phyloP scores from a whole-genome alignment of 2,329 filamentous ascomycete species.

The Tolypocladium endophyticum region DNA sequence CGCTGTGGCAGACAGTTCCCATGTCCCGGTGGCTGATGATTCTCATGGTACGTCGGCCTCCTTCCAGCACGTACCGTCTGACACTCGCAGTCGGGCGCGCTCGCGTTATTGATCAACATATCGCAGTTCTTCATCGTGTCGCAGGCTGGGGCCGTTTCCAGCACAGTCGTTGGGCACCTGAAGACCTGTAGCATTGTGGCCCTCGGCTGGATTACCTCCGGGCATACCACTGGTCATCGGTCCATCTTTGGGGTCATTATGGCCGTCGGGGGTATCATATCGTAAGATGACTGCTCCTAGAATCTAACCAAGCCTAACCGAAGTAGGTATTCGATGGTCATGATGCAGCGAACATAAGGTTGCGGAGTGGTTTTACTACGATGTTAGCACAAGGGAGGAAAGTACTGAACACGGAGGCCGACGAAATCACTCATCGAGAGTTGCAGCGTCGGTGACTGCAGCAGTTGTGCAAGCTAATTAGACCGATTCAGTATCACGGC shows the following conservation, averaged over 20 bases:
- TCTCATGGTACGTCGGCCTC: slow-evolving; percentile 33
- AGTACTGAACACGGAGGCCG: no score
- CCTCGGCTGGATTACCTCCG: neutral
- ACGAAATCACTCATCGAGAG: no score
- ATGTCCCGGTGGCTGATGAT: slow-evolving; percentile 47
- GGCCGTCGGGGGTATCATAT: neutral
- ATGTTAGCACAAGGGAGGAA: no score
- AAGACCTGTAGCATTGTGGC: neutral
- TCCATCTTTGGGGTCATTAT: neutral
- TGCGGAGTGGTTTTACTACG: no score
- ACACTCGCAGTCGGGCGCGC: neutral
- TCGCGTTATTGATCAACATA: neutral
- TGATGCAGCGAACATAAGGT: no score
- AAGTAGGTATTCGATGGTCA: neutral
- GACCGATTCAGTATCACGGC: no score
- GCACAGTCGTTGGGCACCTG: neutral
- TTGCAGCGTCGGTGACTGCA: no score
- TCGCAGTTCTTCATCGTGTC: neutral
- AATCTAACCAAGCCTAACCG: neutral
- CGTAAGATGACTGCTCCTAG: neutral
- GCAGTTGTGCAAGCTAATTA: no score
- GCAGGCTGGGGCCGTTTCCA: neutral
- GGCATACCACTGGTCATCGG: neutral
- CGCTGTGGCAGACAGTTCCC: slow-evolving; percentile 41
- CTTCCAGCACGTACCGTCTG: neutral